Evolutionary conservation across 257 asterid genomes (phyloP).

Genomic region (Lavandula angustifolia): DNA sequence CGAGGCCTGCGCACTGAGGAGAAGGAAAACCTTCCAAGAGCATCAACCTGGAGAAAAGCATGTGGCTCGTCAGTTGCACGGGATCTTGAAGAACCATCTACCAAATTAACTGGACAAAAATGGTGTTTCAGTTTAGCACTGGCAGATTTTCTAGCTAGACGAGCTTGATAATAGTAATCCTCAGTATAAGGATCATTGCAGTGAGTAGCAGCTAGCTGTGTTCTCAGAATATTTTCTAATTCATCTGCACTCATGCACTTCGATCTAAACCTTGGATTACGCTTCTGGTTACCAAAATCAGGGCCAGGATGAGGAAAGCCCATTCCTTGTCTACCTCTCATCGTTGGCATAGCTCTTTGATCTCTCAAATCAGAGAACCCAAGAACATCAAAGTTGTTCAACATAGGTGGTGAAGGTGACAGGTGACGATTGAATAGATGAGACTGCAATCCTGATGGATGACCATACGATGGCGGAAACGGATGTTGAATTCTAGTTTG

Average conservation of each 20-base stretch:
- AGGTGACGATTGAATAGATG: conserved; percentile 55
- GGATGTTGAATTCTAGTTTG: conserved; percentile 66
- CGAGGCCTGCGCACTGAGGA: conserved; percentile 94
- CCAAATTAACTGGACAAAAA: conserved; percentile 74
- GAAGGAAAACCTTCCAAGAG: conserved; percentile 87
- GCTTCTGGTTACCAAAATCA: conserved; percentile 49
- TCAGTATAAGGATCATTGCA: conserved; percentile 91
- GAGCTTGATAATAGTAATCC: conserved; percentile 92
- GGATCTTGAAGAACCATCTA: conserved; percentile 60
- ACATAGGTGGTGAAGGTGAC: conserved; percentile 59
- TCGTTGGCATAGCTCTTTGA: conserved; percentile 59
- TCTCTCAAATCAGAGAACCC: conserved; percentile 77
- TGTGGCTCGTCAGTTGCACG: conserved; percentile 78
- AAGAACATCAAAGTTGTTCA: conserved; percentile 59
- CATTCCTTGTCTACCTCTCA: conserved; percentile 57
- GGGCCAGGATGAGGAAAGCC: conserved; percentile 56
- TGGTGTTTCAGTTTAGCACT: conserved; percentile 78
- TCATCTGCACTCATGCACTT: conserved; percentile 86
- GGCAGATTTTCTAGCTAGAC: conserved; percentile 71
- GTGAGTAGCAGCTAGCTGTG: conserved; percentile 90
- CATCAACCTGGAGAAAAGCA: conserved; percentile 91
- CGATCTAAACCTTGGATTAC: conserved; percentile 66
- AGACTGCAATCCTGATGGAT: conserved; percentile 56
- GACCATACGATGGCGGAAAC: conserved; percentile 59
- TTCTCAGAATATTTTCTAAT: conserved; percentile 76